Evolutionary conservation across 495 filamentous ascomycete species (phyloP), one percentile per base, ranked within the genome.

Genomic region (Thermothielavioides terrestris): DNA sequence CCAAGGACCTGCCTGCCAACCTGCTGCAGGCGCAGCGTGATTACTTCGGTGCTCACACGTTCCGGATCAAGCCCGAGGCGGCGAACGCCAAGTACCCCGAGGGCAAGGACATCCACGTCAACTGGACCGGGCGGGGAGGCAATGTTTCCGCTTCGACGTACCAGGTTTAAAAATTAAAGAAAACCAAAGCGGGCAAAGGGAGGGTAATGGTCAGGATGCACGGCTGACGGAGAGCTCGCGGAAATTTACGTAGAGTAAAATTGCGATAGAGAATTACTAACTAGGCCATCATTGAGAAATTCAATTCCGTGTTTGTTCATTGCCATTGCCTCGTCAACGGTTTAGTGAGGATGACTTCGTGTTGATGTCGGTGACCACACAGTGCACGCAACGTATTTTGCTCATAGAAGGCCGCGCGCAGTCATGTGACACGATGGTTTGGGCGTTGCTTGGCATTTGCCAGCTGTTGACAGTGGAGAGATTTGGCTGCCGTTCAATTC

Each of bases 21-120:
- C 77, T 98, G 49, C 78, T 98, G 56, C 92, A 98, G 76, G 92
- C 94, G 31, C 92, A 98, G 77, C 84, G 92, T 75, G 92, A 98
- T 70, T 98, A 97, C 84, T 98, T 98, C 66, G 79, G 92, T 69
- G 92, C 92, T 46, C 92, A 98, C 84, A 98, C 94, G 51, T 98
- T 97, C 88, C 77, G 77, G 61, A 84, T 96, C 78, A 96, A 96
- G 87, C 88, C 92, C 35, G 87, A 96, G 74, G 68, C 58, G 58
- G 91, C 89, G 57, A 90, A 61, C 66, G 81, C 73, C 35, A 91
- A 87, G 72, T 90, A 91, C 77, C 84, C 84, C 50, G 83, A 79
- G 66, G 88, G 83, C 67, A 77, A 88, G 75, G 81, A 97, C 67
- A 91, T 92, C 67, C 92, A 98, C 78, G 91, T 97, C 62, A 98